Base-by-base conservation (phyloP, 192 early-diverging fungal species). In the Bifiguratus adelaidae region DNA sequence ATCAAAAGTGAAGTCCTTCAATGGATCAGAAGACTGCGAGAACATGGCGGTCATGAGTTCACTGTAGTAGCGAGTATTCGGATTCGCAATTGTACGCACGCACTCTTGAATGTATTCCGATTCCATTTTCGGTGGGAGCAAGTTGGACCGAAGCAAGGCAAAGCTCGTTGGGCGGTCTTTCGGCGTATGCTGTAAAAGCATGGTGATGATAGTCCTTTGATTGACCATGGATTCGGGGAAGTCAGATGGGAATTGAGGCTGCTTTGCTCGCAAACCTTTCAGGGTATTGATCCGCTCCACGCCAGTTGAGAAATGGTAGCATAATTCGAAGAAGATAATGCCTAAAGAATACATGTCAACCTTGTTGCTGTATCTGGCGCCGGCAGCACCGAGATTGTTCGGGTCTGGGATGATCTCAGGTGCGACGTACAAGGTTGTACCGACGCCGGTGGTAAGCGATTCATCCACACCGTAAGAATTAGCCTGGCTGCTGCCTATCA, bases 1-100 rank as follows among this genome's bases (percentile, higher is more conserved):
- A 43, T 97, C 94, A 52, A 86, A 95, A 2, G 89, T 85, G 54
- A 87, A 85, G 43, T 93, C 94, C 46, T 90, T 91, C 58, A 87
- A 85, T 46, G 74, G 73, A 66, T 90, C 86, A 0, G 81, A 64
- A 8, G 70, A 61, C 47, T 85, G 86, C 0, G 73, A 70, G 53
- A 93, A 95, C 41, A 97, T 60, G 3, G 88, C 73, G 3, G 73
- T 70, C 64, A 97, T 77, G 15, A 97, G 70, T 27, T 78, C 68
- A 16, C 76, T 67, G 48, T 89, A 93, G 58, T 95, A 87, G 3
- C 83, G 77, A 25, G 89, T 84, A 54, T 91, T 86, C 30, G 85
- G 91, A 50, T 89, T 89, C 53, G 82, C 81, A 56, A 97, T 89
- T 18, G 81, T 89, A 12, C 85, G 75, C 20, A 97, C 80, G n/a